Conservation (phyloP, 2,329 filamentous ascomycete species). For the Ceratocystiopsis sp. region DNA sequence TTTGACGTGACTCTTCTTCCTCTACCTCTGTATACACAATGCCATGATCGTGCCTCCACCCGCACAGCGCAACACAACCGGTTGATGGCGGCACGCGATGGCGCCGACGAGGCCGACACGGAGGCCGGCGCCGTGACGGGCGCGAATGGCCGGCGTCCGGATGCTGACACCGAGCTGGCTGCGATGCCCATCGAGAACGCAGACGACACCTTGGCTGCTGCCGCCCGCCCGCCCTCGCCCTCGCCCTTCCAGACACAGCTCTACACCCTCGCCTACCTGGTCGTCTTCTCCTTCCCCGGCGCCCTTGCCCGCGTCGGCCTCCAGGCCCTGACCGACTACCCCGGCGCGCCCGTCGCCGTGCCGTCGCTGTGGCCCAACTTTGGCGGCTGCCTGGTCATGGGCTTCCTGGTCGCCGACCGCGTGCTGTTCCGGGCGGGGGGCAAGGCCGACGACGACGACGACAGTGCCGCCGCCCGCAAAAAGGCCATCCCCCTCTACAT, state of each 20-base stretch:
- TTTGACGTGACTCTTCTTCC: too few relatives aligned
- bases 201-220: too few relatives aligned
- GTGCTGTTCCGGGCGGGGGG: constrained; percentile 16
- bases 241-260: constrained; percentile 35
- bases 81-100: too few relatives aligned
- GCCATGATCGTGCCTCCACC: too few relatives aligned
- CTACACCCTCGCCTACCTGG: constrained; percentile 64
- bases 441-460: constrained; percentile 18
- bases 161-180: too few relatives aligned
- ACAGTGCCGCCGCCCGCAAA: constrained; percentile 46
- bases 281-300: constrained; percentile 73
- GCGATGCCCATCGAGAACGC: too few relatives aligned
- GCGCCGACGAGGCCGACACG: too few relatives aligned
- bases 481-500: constrained; percentile 71
- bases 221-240: too few relatives aligned
- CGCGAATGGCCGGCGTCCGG: too few relatives aligned
- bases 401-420: constrained; percentile 42
- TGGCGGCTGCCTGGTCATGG: constrained; percentile 64
- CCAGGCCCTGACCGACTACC: constrained; percentile 63
- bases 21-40: too few relatives aligned
- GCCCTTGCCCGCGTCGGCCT: constrained; percentile 71
- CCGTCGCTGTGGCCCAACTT: constrained; percentile 79
- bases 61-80: too few relatives aligned
- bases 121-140: too few relatives aligned
- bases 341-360: constrained; percentile 57